phyloP scores from a whole-genome alignment of 1,139 yeast species.

The Pichia sp. region DNA sequence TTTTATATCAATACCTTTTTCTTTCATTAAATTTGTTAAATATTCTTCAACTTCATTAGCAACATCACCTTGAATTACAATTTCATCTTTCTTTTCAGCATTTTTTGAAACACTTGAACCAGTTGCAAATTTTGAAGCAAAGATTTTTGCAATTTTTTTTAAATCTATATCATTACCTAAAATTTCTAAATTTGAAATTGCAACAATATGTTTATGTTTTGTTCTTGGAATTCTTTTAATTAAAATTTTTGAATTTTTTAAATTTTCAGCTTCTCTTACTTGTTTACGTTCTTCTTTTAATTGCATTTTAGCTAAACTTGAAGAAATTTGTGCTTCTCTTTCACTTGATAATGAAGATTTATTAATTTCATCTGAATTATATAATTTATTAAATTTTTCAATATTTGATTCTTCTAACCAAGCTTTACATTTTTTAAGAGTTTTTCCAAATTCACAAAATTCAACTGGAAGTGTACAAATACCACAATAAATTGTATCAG shows the following conservation, averaged over 20 bases:
- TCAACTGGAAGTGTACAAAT: slow-evolving; percentile 87
- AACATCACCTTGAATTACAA: slow-evolving; percentile 92
- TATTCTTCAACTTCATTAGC: slow-evolving; percentile 85
- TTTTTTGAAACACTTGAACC: slow-evolving; percentile 94
- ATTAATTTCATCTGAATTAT: slow-evolving; percentile 43
- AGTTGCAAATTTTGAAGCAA: slow-evolving; percentile 92
- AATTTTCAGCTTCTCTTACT: slow-evolving; percentile 77
- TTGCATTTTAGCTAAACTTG: slow-evolving; percentile 79
- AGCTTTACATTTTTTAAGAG: slow-evolving; percentile 72
- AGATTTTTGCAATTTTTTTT: slow-evolving; percentile 86
- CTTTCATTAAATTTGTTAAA: slow-evolving; percentile 63
- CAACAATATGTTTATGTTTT: slow-evolving; percentile 80
- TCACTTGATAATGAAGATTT: slow-evolving; percentile 54
- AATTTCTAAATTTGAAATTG: slow-evolving; percentile 83
- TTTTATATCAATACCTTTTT: slow-evolving; percentile 81
- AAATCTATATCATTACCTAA: slow-evolving; percentile 65
- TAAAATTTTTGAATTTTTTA: slow-evolving; percentile 69
- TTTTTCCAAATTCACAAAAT: slow-evolving; percentile 88
- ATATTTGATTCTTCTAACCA: slow-evolving; percentile 65
- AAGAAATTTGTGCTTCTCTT: slow-evolving; percentile 74
- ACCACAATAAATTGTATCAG: slow-evolving; percentile 52
- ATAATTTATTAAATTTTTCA: slow-evolving; percentile 52
- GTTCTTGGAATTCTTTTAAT: slow-evolving; percentile 89
- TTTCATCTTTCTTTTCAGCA: slow-evolving; percentile 88
- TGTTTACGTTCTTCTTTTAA: slow-evolving; percentile 85